These are phyloP conservation scores for Calonectria hongkongensis DNA, from an alignment of 2,329 filamentous ascomycete genomes.

Conservation along the genomic window DNA sequence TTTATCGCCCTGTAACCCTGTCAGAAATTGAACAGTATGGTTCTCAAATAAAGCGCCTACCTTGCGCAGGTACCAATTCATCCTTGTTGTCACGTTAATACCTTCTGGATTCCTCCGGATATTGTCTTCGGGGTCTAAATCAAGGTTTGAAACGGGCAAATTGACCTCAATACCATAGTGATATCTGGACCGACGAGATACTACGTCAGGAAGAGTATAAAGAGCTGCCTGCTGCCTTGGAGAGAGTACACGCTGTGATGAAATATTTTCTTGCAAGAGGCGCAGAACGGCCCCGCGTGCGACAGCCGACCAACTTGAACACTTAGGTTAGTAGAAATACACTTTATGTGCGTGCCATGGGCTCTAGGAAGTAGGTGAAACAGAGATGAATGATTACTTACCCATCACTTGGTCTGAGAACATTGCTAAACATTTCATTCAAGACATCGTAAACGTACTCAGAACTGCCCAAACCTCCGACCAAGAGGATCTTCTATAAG, in stretches of 20 bases:
- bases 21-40: neutral
- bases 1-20: slow-evolving; percentile 11
- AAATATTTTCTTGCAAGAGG: slow-evolving; percentile 20
- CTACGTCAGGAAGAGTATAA: slow-evolving; percentile 5
- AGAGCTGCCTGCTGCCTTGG: neutral
- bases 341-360: neutral
- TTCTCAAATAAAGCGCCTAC: neutral
- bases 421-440: slow-evolving; percentile 11
- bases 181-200: slow-evolving; percentile 20
- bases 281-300: slow-evolving; percentile 30
- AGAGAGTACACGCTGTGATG: neutral
- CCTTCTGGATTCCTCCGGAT: neutral
- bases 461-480: slow-evolving; percentile 34
- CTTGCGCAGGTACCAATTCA: slow-evolving; percentile 32
- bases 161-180: slow-evolving; percentile 15
- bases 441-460: slow-evolving; percentile 16
- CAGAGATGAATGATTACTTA: neutral
- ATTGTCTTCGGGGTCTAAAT: slow-evolving; percentile 15
- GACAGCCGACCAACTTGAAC: slow-evolving; percentile 26
- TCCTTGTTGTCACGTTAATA: neutral
- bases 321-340: neutral
- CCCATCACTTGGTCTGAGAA: slow-evolving; percentile 21
- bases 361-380: neutral
- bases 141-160: neutral
- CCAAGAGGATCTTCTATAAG: slow-evolving; percentile 29